phyloP scores from a whole-genome alignment of 306 rosid genomes.

The Purshia tridentata region DNA sequence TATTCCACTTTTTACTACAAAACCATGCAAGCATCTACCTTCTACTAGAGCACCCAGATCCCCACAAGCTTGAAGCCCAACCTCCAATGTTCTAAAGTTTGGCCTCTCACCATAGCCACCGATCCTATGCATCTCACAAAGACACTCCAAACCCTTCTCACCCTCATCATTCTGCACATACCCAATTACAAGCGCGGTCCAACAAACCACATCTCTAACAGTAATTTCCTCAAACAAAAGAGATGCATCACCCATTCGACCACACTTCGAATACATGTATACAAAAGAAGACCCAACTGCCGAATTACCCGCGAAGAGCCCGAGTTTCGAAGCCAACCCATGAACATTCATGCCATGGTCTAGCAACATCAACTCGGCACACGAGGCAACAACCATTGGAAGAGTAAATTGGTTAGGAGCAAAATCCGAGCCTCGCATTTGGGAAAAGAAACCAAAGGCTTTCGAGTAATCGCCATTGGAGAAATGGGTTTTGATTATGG shows the following conservation, averaged over 20 bases:
- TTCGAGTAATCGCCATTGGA: conserved; percentile 40
- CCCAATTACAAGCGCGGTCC: conserved; percentile 75
- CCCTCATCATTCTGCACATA: conserved; percentile 64
- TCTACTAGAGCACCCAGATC: conserved; percentile 45
- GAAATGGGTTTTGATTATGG: conserved; percentile 71
- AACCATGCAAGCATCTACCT: conserved; percentile 70
- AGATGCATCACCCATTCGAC: conserved; percentile 42
- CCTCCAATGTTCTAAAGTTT: conserved; percentile 63
- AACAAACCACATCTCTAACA: conserved; percentile 67
- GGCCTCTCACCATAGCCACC: conserved; percentile 52
- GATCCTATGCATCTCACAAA: conserved; percentile 62
- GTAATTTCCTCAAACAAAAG: conserved; percentile 59
- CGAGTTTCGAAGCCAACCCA: conserved; percentile 54
- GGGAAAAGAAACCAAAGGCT: conserved; percentile 45
- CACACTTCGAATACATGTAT: conserved; percentile 54
- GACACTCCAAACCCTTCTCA: conserved; percentile 59
- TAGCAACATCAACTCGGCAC: conserved; percentile 44
- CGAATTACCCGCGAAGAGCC: conserved; percentile 34
- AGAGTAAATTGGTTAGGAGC: conserved; percentile 54
- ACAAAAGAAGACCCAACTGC: conserved; percentile 70
- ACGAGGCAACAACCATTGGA: conserved; percentile 58
- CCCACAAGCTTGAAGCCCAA: conserved; percentile 79
- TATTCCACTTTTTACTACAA: conserved; percentile 54
- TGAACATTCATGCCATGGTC: conserved; percentile 47
- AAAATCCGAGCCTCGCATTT: conserved; percentile 49